These are phyloP conservation scores for Neonectria neomacrospora DNA, from an alignment of 2,329 filamentous ascomycete genomes.

Conservation along the genomic window DNA sequence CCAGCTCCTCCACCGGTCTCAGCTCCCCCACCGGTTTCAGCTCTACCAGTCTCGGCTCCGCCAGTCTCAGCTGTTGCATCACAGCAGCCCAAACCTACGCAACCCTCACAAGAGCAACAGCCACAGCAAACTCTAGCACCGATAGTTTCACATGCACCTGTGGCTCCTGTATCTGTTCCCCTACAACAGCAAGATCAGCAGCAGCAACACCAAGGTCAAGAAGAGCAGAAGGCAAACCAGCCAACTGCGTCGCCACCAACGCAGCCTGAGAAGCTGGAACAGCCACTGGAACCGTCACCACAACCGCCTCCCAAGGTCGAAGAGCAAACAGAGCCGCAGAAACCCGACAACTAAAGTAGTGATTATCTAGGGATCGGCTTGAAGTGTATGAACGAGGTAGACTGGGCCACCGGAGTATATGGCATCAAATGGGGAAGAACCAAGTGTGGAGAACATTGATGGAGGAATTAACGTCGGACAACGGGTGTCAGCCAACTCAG, in stretches of 20 bases:
- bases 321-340: constrained; percentile 11
- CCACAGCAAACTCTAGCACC: background rate
- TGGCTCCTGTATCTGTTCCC: background rate
- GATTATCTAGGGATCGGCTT: constrained; percentile 13
- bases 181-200: constrained; percentile 15
- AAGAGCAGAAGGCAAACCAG: constrained; percentile 20
- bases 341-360: constrained; percentile 22
- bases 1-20: constrained; percentile 13
- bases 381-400: constrained; percentile 6
- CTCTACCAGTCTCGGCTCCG: constrained; percentile 1
- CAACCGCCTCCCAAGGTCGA: constrained; percentile 16
- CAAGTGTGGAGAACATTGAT: constrained; percentile 27
- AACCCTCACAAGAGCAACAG: constrained; percentile 20
- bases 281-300: constrained; percentile 15
- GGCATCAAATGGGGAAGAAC: constrained; percentile 26
- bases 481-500: constrained; percentile 26
- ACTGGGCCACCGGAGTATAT: constrained; percentile 26
- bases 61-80: background rate
- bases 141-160: background rate
- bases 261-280: constrained; percentile 10
- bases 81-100: background rate
- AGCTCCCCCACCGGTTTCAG: background rate
- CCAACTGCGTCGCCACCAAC: constrained; percentile 7
- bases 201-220: constrained; percentile 19
- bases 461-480: constrained; percentile 25